A percentile compares a stretch with the other conserved stretches of the same genome.
phyloP scores from a whole-genome alignment of 306 rosid genomes.

The Corylus heterophylla region DNA sequence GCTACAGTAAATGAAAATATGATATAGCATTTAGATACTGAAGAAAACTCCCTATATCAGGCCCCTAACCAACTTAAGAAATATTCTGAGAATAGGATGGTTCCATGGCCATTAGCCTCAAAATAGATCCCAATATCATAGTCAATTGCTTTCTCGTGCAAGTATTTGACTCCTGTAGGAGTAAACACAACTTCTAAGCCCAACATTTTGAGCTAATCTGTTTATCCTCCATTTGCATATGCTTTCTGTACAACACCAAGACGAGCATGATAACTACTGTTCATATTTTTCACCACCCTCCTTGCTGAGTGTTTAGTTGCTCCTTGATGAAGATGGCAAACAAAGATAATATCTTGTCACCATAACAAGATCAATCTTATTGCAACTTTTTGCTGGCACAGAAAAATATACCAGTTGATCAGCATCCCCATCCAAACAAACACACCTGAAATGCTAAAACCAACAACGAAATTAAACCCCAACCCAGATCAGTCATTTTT shows the following conservation, averaged over 20 bases:
- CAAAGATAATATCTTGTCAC: constrained; percentile 93
- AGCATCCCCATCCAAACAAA: constrained; percentile 98
- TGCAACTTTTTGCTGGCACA: constrained; percentile 51
- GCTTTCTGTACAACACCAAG: no score
- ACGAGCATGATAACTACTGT: no score
- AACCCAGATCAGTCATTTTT: constrained; percentile 1
- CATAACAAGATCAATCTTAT: constrained; percentile 68
- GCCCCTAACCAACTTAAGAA: constrained; percentile 55
- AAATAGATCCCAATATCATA: constrained; percentile 91
- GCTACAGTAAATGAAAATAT: constrained; percentile 19
- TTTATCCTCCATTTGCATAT: no score
- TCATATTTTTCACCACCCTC: no score
- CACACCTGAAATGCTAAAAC: constrained; percentile 84
- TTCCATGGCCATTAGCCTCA: constrained; percentile 99
- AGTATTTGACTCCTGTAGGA: no score
- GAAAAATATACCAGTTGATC: constrained; percentile 86
- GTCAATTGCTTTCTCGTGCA: no score
- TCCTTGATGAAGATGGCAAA: constrained; percentile 79
- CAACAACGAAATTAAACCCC: constrained; percentile 29
- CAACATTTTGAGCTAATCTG: no score
- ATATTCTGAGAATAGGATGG: constrained; percentile 68
- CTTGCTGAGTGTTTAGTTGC: constrained; percentile 61
- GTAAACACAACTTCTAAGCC: no score
- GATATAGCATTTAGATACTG: constrained; percentile 51
- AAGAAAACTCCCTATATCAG: constrained; percentile 43